phyloP scores from a whole-genome alignment of 345 rosid species.

The Anastatica hierochuntica region DNA sequence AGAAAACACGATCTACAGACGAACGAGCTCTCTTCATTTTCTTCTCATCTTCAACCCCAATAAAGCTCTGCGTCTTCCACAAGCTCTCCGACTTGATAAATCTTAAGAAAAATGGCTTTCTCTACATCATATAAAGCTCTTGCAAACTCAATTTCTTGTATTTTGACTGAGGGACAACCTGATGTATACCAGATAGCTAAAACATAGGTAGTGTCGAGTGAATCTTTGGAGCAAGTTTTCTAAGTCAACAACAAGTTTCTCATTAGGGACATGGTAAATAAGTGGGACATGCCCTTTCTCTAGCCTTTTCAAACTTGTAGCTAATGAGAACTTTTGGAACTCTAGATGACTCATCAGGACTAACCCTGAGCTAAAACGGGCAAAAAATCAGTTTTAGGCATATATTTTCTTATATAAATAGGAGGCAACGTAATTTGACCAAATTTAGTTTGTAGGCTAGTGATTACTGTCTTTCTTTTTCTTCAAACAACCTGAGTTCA shows the following conservation, averaged over 20 bases:
- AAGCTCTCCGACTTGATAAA: conserved; percentile 11
- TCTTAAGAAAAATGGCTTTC: conserved; percentile 22
- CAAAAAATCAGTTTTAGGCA: too few relatives aligned
- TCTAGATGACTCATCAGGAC: conserved; percentile 13
- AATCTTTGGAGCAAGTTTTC: background rate
- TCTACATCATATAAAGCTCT: conserved; percentile 30
- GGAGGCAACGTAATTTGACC: too few relatives aligned
- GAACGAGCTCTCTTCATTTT: conserved; percentile 19
- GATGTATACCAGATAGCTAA: background rate
- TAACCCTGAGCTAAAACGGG: too few relatives aligned
- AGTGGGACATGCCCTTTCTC: background rate
- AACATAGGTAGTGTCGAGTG: background rate
- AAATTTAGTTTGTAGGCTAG: too few relatives aligned
- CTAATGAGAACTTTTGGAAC: background rate
- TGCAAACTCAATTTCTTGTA: background rate
- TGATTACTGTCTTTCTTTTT: too few relatives aligned
- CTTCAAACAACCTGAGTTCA: too few relatives aligned
- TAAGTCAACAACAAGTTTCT: background rate
- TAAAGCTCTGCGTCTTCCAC: conserved; percentile 23
- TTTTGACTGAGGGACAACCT: background rate
- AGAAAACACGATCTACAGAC: conserved; percentile 4
- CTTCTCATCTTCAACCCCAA: conserved; percentile 31
- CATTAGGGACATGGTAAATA: background rate
- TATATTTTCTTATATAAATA: too few relatives aligned
- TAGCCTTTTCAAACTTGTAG: background rate